These are phyloP conservation scores for Corynascus novoguineensis DNA, from an alignment of 495 filamentous ascomycete genomes.

Conservation along the genomic window DNA sequence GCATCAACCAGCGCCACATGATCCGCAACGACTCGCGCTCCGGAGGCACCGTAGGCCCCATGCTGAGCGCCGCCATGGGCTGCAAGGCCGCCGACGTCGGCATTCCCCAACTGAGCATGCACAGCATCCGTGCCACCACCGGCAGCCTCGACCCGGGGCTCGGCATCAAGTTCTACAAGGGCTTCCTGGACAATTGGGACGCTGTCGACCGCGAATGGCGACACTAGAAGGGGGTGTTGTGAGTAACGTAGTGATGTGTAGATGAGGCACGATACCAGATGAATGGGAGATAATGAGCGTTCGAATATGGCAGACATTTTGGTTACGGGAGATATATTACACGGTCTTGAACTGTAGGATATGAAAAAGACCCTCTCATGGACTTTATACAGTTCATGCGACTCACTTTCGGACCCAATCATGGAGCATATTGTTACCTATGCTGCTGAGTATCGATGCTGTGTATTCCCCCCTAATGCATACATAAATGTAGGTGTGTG, in stretches of 20 bases:
- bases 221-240: neutral
- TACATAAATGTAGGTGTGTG: no score
- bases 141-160: constrained; percentile 82
- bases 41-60: constrained; percentile 93
- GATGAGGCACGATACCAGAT: neutral
- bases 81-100: constrained; percentile 85
- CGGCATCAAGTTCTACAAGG: constrained; percentile 82
- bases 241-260: neutral
- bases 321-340: neutral
- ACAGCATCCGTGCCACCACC: constrained; percentile 85
- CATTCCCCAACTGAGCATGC: constrained; percentile 91
- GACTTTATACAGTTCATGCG: no score
- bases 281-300: neutral
- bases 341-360: constrained; percentile 2
- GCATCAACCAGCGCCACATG: constrained; percentile 81
- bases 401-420: no score
- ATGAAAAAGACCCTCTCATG: neutral
- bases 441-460: no score
- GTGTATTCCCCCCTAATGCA: no score
- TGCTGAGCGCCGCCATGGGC: constrained; percentile 75
- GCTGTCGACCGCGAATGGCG: constrained; percentile 78
- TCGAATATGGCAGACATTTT: no score
- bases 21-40: constrained; percentile 84
- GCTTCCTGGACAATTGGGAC: constrained; percentile 85
- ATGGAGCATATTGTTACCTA: no score